Evolutionary conservation across 2,329 filamentous ascomycete genomes (phyloP).

Genomic region (Pyrenophora teres): DNA sequence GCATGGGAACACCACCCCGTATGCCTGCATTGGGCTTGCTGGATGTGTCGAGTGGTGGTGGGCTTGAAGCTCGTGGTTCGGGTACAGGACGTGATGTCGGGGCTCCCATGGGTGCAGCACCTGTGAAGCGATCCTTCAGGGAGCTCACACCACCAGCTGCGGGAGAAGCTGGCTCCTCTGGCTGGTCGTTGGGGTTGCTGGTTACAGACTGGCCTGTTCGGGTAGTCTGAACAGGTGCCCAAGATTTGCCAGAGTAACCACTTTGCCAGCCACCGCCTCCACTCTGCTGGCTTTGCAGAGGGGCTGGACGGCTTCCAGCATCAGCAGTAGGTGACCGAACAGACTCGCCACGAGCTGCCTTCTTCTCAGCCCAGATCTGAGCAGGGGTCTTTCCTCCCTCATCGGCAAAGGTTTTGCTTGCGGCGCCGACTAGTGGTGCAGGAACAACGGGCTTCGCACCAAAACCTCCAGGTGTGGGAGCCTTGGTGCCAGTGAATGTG

Average conservation of each 20-base stretch:
- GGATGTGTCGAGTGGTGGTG: slow-evolving; percentile 67
- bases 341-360: slow-evolving; percentile 73
- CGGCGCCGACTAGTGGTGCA: slow-evolving; percentile 71
- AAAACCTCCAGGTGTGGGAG: slow-evolving; percentile 75
- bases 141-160: slow-evolving; percentile 68
- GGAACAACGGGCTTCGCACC: slow-evolving; percentile 64
- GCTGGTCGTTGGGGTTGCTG: slow-evolving; percentile 61
- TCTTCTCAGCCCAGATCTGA: slow-evolving; percentile 97
- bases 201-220: slow-evolving; percentile 67
- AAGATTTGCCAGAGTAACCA: slow-evolving; percentile 85
- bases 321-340: slow-evolving; percentile 51
- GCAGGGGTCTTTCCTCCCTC: slow-evolving; percentile 94
- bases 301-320: slow-evolving; percentile 27
- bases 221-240: slow-evolving; percentile 80
- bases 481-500: slow-evolving; percentile 84
- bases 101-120: slow-evolving; percentile 63
- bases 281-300: slow-evolving; percentile 66
- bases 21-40: slow-evolving; percentile 68
- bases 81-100: slow-evolving; percentile 51
- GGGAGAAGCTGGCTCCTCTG: slow-evolving; percentile 60
- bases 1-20: slow-evolving; percentile 71
- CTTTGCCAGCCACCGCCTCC: slow-evolving; percentile 84
- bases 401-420: slow-evolving; percentile 92
- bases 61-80: slow-evolving; percentile 52
- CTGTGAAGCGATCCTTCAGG: slow-evolving; percentile 81